These are phyloP conservation scores for Phytopythium ostracodes DNA, from an alignment of 352 stramenopile genomes.

Conservation along the genomic window DNA sequence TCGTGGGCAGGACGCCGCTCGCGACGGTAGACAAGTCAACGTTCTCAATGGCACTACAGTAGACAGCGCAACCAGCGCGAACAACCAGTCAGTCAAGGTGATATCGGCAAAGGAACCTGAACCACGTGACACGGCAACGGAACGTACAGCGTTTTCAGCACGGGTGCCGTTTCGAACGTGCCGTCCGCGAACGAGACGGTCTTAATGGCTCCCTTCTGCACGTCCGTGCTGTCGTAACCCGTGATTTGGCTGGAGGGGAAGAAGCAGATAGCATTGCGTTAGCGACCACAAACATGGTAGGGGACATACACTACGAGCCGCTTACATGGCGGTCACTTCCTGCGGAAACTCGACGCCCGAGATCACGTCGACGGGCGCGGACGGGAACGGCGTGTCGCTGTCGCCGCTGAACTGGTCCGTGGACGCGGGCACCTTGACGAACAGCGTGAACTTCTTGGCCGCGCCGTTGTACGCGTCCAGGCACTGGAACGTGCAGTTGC, in stretches of 20 bases:
- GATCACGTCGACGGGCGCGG: constrained; percentile 49
- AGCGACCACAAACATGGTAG: constrained; percentile 2
- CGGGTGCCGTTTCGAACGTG: constrained; percentile 37
- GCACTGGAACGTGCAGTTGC: constrained; percentile 65
- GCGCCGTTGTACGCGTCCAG: constrained; percentile 48
- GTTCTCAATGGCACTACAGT: constrained; percentile 24
- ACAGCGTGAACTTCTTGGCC: constrained; percentile 56
- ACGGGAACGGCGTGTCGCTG: constrained; percentile 30
- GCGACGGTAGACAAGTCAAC: constrained; percentile 31
- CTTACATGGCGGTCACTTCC: constrained; percentile 46
- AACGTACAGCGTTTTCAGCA: constrained; percentile 45
- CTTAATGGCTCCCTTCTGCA: constrained; percentile 63
- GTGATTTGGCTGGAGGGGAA: constrained; percentile 57
- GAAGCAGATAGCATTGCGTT: not conserved
- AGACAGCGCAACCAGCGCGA: no score
- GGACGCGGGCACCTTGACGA: constrained; percentile 53
- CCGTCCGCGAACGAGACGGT: constrained; percentile 36
- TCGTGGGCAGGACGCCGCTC: constrained; percentile 28
- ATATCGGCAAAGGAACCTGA: no score
- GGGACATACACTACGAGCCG: no score
- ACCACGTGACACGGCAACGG: constrained; percentile 37
- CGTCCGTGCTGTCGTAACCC: constrained; percentile 45
- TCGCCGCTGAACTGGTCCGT: constrained; percentile 36
- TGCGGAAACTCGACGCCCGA: constrained; percentile 31
- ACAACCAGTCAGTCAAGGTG: no score